These are phyloP conservation scores for Acanthamoeba castellanii DNA, from an alignment of 208 protist genomes.

Conservation along the genomic window DNA sequence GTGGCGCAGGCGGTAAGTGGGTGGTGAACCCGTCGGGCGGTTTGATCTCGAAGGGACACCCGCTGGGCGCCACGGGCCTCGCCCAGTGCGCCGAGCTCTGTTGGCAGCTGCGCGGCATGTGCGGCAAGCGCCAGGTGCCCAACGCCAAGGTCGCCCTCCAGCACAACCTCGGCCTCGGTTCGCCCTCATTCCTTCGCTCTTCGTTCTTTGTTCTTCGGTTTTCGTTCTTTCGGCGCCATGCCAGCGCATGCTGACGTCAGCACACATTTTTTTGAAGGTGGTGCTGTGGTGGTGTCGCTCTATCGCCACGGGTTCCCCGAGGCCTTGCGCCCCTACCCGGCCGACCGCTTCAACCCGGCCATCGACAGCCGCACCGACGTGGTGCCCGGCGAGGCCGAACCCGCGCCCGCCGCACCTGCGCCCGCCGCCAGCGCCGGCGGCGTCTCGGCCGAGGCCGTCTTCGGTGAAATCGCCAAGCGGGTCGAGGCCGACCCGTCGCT, in stretches of 20 bases:
- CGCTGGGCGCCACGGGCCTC: conserved; percentile 78
- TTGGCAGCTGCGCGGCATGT: conserved; percentile 80
- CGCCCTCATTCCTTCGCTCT: background rate
- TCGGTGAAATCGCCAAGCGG: conserved; percentile 52
- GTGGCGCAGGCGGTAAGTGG: conserved; percentile 78
- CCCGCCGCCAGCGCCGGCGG: background rate
- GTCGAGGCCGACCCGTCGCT: conserved; percentile 69
- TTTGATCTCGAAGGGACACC: conserved; percentile 83
- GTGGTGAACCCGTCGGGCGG: conserved; percentile 85
- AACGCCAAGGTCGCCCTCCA: conserved; percentile 78
- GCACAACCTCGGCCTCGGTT: conserved; percentile 83
- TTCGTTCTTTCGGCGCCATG: background rate
- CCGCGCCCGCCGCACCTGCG: background rate
- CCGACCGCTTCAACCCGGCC: conserved; percentile 62
- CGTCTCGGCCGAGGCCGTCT: conserved; percentile 28
- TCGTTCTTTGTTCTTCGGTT: background rate
- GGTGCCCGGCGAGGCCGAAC: conserved; percentile 25
- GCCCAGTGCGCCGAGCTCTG: conserved; percentile 78
- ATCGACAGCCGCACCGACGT: conserved; percentile 62
- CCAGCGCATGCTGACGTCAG: background rate
- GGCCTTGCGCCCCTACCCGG: conserved; percentile 11
- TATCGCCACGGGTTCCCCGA: conserved; percentile 53
- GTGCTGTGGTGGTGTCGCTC: conserved; percentile 58
- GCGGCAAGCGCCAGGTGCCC: conserved; percentile 78
- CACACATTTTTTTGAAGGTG: background rate